phyloP scores from a whole-genome alignment of 805 yeast species.

The Sungouiozyma ichnusensis region DNA sequence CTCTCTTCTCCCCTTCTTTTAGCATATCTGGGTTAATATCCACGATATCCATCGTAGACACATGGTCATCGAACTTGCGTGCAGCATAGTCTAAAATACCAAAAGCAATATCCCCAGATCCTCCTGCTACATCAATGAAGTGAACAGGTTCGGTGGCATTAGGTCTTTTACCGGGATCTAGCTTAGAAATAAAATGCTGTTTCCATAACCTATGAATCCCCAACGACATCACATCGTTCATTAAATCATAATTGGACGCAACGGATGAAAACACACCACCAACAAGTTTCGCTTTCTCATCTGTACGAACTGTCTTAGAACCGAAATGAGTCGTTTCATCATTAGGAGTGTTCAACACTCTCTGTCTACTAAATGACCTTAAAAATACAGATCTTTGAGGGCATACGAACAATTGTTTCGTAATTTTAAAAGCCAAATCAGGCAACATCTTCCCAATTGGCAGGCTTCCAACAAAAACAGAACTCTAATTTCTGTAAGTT shows the following conservation, averaged over 20 bases:
- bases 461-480: neutral
- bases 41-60: conserved; percentile 77
- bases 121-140: conserved; percentile 96
- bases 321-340: conserved; percentile 73
- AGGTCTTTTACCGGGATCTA: conserved; percentile 91
- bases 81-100: conserved; percentile 90
- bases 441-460: neutral
- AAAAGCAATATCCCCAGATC: conserved; percentile 96
- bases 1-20: conserved; percentile 79
- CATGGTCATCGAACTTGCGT: conserved; percentile 58
- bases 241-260: conserved; percentile 85
- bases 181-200: conserved; percentile 70
- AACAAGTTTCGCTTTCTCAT: conserved; percentile 73
- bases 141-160: conserved; percentile 67
- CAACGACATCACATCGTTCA: conserved; percentile 97
- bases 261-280: conserved; percentile 88
- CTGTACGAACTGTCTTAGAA: conserved; percentile 65
- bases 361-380: conserved; percentile 2
- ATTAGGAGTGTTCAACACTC: conserved; percentile 1
- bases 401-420: neutral
- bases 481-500: too few species aligned
- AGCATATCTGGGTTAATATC: conserved; percentile 97
- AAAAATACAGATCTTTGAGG: neutral
- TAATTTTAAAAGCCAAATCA: neutral
- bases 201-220: conserved; percentile 96